A percentile compares a stretch with the other conserved stretches of the same genome.
These are phyloP conservation scores for grape (Vitis vinifera) DNA, from an alignment of 164 flowering plant species.

Conservation along the genomic window DNA sequence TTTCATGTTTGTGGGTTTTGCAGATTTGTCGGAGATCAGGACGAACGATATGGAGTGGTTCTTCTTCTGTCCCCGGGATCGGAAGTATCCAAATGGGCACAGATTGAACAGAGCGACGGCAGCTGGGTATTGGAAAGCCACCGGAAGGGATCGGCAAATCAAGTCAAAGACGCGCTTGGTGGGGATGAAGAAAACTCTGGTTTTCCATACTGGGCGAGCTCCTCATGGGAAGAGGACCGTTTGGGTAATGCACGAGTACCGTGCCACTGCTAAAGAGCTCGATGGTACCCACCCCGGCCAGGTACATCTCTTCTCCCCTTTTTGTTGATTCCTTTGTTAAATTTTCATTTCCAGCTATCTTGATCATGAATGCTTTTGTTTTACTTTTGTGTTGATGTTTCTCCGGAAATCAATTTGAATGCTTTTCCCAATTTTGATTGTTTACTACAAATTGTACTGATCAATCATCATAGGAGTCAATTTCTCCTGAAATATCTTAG, in stretches of 20 bases:
- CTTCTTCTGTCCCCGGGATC: conserved; percentile 67
- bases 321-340: background rate
- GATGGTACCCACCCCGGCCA: conserved; percentile 63
- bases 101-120: conserved; percentile 67
- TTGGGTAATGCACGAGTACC: conserved; percentile 85
- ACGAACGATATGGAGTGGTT: conserved; percentile 67
- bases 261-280: conserved; percentile 48
- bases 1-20: background rate
- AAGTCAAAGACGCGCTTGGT: conserved; percentile 34
- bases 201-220: conserved; percentile 72
- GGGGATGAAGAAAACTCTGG: conserved; percentile 76
- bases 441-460: too few species aligned
- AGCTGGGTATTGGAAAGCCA: conserved; percentile 81
- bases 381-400: too few species aligned
- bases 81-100: conserved; percentile 70
- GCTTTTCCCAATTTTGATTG: too few species aligned
- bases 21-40: conserved; percentile 52
- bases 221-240: conserved; percentile 61
- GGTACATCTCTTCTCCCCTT: conserved; percentile 31
- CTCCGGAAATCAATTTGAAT: too few species aligned
- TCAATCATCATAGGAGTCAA: too few species aligned
- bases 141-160: conserved; percentile 70
- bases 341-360: too few species aligned
- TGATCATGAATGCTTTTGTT: too few species aligned
- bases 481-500: too few species aligned